A percentile compares a stretch with the other conserved stretches of the same genome.
Evolutionary conservation across 257 asterid genomes (phyloP).

Genomic region (Solanum paucissectum): DNA sequence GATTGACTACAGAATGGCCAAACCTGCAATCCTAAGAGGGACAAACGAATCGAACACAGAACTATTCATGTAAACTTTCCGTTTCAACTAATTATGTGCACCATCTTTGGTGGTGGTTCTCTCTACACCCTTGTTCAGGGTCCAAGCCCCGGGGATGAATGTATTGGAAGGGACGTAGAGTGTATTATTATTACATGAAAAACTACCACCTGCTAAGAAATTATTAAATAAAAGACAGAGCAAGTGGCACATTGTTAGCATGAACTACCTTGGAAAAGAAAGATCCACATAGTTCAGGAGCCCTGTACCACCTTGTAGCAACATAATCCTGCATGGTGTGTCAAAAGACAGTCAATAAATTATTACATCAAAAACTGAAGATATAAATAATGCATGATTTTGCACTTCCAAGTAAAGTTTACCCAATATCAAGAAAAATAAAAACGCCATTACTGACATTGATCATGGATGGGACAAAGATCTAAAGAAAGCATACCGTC

Average conservation of each 20-base stretch:
- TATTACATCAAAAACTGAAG: not conserved
- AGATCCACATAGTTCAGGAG: conserved; percentile 98
- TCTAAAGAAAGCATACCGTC: conserved; percentile 46
- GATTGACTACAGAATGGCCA: not conserved
- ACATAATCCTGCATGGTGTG: conserved; percentile 70
- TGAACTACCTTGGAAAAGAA: conserved; percentile 78
- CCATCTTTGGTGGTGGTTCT: not conserved
- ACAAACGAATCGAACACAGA: not conserved
- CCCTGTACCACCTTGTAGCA: conserved; percentile 98
- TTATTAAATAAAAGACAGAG: not conserved
- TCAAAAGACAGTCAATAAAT: conserved; percentile 1
- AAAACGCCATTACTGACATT: not conserved
- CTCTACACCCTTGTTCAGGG: not conserved
- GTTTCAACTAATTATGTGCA: not conserved
- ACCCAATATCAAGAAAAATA: not conserved
- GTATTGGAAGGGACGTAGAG: not conserved
- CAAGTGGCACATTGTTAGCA: not conserved
- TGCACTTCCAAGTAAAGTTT: not conserved
- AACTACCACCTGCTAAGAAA: not conserved
- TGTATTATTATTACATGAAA: not conserved
- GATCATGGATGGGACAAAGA: not conserved
- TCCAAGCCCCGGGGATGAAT: not conserved
- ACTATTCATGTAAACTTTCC: not conserved
- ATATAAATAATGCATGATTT: not conserved
- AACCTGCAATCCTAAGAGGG: not conserved